Evolutionary conservation across 2,329 filamentous ascomycete genomes (phyloP), one percentile per base, ranked within the genome.

Genomic region (Claviceps arundinis): DNA sequence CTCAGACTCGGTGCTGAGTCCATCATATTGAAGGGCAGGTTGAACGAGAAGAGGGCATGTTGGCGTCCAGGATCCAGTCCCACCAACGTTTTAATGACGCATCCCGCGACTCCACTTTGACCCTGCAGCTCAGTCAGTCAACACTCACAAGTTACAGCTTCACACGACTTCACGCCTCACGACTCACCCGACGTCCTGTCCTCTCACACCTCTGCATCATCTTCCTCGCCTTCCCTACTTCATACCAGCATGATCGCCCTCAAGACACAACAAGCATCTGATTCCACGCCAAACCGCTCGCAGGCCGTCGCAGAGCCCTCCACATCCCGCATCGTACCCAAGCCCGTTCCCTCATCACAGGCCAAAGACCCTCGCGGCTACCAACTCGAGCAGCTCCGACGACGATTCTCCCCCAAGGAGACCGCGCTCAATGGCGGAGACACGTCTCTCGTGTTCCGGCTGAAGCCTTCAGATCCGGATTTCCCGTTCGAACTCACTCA

Each of bases 381-480:
- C 62, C 85, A 93, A 64, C 68, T 91, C 49, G 77, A 78, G 55
- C 87, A 93, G 70, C 69, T 91, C 55, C 75, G 80, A 59, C 78
- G 80, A 56, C 78, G 87, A 37, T 91, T 81, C 65, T 72, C 69
- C 1, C 71, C 76, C 6, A 69, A 66, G 48, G 71, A 77, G 55
- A 66, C 68, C 11, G 68, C 61, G 14, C 60, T 70, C 3, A 62
- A 65, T 6, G 66, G 75, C 54, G 74, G 77, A 48, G 73, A 72
- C 3, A 80, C 78, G 0, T 73, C 77, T 16, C 66, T 90, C 41
- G 68, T 72, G 9, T 87, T 91, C 65, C 78, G 73, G 50, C 68
- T 93, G 55, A 69, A 68, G 13, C 87, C 87, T 5, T 89, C 87
- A 5, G 87, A 93, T 62, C 87, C 87, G 0, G 87, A 93, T 61